phyloP scores from a whole-genome alignment of 2,329 filamentous ascomycete species.

The Neofusicoccum umdonicola region DNA sequence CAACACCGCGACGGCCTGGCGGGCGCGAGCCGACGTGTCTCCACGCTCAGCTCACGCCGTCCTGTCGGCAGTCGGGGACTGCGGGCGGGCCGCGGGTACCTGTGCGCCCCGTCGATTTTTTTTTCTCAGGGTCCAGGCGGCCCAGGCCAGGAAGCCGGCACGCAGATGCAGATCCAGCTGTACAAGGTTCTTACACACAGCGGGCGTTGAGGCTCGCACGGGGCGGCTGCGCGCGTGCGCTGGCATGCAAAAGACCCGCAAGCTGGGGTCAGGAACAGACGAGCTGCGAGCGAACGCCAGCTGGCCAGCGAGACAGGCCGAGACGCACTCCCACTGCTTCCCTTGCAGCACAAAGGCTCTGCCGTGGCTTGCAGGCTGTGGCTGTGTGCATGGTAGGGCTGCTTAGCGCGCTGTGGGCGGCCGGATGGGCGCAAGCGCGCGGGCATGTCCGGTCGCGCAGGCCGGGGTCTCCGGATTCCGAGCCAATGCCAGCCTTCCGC shows the following conservation, averaged over 20 bases:
- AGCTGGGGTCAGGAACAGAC: conserved; percentile 2
- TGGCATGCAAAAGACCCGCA: conserved; percentile 4
- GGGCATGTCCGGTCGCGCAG: neutral
- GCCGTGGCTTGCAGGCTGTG: neutral
- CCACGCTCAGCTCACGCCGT: conserved; percentile 8
- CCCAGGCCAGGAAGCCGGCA: neutral
- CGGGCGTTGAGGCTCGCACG: conserved; percentile 5
- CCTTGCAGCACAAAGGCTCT: neutral
- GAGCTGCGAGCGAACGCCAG: neutral
- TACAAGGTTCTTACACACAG: conserved; percentile 7
- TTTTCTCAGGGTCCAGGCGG: conserved; percentile 3
- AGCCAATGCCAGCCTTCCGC: neutral
- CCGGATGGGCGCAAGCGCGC: neutral
- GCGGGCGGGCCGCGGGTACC: conserved; percentile 8
- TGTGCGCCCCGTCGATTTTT: conserved; percentile 1
- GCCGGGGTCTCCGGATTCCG: neutral
- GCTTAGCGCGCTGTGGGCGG: neutral
- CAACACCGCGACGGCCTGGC: neutral
- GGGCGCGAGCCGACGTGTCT: neutral
- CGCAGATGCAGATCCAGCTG: conserved; percentile 10
- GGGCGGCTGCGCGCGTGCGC: conserved; percentile 1
- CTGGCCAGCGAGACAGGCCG: neutral
- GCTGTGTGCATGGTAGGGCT: conserved; percentile 9
- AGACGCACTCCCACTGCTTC: neutral
- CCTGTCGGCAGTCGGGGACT: neutral